Evolutionary conservation across 78 protist genomes (phyloP), one percentile per base, ranked within the genome.

Genomic region (Dictyostelium intermedium): DNA sequence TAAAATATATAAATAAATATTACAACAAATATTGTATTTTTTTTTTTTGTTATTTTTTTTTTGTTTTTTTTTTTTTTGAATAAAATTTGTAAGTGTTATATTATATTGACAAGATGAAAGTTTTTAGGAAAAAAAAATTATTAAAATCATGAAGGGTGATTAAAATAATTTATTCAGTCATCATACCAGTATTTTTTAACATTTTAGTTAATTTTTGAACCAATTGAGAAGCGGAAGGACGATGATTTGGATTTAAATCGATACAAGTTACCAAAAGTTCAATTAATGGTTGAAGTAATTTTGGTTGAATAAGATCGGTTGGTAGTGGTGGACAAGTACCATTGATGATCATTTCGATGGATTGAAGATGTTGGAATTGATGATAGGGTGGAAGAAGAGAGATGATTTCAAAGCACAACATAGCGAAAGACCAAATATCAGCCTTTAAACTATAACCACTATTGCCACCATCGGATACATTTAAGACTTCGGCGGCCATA

Each of bases 361-460:
- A 30, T 43, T 92, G 87, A 27, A 92, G 84, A 47, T 92, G 96
- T 35, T 82, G 66, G 83, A 92, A 63, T 39, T 84, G 84, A 35
- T 84, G 91, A 61, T 92, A 92, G 3, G 96, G 96, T 76, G 96
- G 78, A 2, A 60, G 47, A 1, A 91, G 25, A 16, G 89, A 16
- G 41, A 91, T 39, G n/a, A 91, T 53, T 63, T 91, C 95, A 63
- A 91, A 83, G 3, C 84, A 61, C 14, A 91, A 25, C 95, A 91
- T 91, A 1, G 92, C 80, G 7, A 83, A 91, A 23, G 95, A 91
- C 95, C 95, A 91, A 47, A 91, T 91, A 23, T 91, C 95, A 13
- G 95, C 87, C 45, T 91, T 83, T 20, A 91, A 23, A 10, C 91
- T 61, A 39, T 80, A 82, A 9, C 95, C 95, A 23, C 69, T 70